Percentiles rank a stretch among this genome's conserved stretches.
phyloP scores from a whole-genome alignment of 176 grass and related monocot genomes.

The Areca catechu region DNA sequence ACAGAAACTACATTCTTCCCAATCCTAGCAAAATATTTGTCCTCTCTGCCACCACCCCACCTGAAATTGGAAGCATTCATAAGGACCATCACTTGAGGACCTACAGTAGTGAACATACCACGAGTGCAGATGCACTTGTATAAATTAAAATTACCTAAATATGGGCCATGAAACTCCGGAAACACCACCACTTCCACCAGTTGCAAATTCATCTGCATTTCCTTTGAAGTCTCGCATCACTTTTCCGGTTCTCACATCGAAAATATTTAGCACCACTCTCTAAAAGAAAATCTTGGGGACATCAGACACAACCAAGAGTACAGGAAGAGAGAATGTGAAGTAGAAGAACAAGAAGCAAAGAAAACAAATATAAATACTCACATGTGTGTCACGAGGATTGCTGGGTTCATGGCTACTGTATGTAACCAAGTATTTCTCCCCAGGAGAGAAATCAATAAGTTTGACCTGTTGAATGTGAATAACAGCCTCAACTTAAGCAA shows the following conservation, averaged over 20 bases:
- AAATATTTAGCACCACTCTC: slow-evolving; percentile 78
- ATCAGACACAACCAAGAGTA: slow-evolving; percentile 3
- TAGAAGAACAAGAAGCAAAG: background rate
- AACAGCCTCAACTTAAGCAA: slow-evolving; percentile 19
- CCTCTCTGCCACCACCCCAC: slow-evolving; percentile 83
- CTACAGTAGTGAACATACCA: too few relatives aligned
- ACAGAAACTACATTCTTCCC: slow-evolving; percentile 89
- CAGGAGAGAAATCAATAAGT: slow-evolving; percentile 89
- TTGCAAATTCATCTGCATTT: slow-evolving; percentile 66
- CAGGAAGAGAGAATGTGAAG: too few relatives aligned
- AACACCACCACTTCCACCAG: slow-evolving; percentile 51
- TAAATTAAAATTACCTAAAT: slow-evolving; percentile 43
- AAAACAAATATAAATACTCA: slow-evolving; percentile 25
- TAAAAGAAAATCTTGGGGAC: slow-evolving; percentile 20
- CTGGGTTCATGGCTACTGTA: slow-evolving; percentile 94
- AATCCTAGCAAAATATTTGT: slow-evolving; percentile 97
- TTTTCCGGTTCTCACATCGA: slow-evolving; percentile 88
- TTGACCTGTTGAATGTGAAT: slow-evolving; percentile 55
- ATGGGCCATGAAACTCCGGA: slow-evolving; percentile 90
- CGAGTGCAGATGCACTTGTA: too few relatives aligned
- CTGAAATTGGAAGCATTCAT: slow-evolving; percentile 25
- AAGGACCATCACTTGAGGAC: slow-evolving; percentile 7
- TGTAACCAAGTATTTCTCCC: slow-evolving; percentile 73
- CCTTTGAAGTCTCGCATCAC: slow-evolving; percentile 91
- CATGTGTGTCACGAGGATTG: slow-evolving; percentile 85